Conservation (phyloP, 176 grass and related monocot species). For the Puccinellia tenuiflora region DNA sequence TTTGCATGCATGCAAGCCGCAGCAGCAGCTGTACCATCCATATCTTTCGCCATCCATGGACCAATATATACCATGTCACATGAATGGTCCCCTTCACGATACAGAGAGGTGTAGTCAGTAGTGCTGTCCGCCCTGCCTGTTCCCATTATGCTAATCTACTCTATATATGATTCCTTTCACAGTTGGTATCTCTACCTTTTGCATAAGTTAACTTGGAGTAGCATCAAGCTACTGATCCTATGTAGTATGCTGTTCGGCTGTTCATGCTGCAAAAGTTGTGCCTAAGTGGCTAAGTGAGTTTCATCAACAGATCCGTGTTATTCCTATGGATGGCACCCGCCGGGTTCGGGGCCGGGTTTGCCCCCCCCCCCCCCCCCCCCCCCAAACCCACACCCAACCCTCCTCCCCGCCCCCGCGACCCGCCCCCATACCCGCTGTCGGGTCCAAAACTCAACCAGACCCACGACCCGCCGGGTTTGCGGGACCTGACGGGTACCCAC, state of each 20-base stretch:
- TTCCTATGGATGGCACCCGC: too few species aligned
- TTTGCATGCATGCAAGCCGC: conserved; percentile 41
- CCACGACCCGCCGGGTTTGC: too few species aligned
- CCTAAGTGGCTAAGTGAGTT: not conserved
- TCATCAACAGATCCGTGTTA: not conserved
- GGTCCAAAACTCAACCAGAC: too few species aligned
- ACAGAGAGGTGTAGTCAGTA: not conserved
- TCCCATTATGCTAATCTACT: conserved; percentile 12
- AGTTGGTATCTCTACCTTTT: not conserved
- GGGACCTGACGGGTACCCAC: too few species aligned
- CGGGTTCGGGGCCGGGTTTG: too few species aligned
- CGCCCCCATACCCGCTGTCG: too few species aligned
- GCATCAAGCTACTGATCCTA: not conserved
- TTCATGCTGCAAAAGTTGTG: conserved; percentile 11
- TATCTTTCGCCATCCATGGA: conserved; percentile 35
- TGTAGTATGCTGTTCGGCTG: not conserved
- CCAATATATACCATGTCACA: conserved; percentile 34
- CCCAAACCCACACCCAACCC: too few species aligned
- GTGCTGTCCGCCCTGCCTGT: not conserved
- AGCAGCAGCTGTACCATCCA: conserved; percentile 10
- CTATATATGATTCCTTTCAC: not conserved
- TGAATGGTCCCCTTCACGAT: conserved; percentile 40
- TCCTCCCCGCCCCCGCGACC: too few species aligned
- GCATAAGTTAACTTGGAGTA: conserved; percentile 34
- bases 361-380: too few species aligned